phyloP scores from a whole-genome alignment of 768 basidiomycete species.

The Pulveroboletus frians region DNA sequence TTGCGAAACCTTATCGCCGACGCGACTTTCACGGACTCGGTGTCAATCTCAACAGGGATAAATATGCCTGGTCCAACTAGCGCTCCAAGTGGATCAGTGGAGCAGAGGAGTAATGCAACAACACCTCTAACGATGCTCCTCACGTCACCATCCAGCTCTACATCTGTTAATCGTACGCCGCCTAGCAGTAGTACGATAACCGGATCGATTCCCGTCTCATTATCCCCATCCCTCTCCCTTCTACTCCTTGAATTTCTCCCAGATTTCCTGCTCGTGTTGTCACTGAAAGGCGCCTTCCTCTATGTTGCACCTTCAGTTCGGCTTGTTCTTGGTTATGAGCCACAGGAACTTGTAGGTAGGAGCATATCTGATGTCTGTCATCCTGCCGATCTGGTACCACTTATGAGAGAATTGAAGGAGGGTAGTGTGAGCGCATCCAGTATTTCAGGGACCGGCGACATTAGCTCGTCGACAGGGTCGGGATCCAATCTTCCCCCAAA shows the following conservation, averaged over 20 bases:
- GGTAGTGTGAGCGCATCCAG: conserved; percentile 20
- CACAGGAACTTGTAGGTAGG: conserved; percentile 76
- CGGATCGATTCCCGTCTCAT: conserved; percentile 41
- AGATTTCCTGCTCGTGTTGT: conserved; percentile 88
- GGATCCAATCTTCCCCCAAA: conserved; percentile 34
- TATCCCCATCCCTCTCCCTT: conserved; percentile 31
- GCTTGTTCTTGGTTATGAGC: conserved; percentile 78
- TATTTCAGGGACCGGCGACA: conserved; percentile 15
- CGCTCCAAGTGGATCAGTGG: conserved; percentile 7
- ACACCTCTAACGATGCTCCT: conserved; percentile 20
- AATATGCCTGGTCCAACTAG: conserved; percentile 30
- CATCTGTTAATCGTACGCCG: conserved; percentile 14
- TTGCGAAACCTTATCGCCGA: conserved; percentile 47
- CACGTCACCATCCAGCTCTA: conserved; percentile 10
- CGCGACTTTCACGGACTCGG: conserved; percentile 42
- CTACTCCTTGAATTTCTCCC: conserved; percentile 57
- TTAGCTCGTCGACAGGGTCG: conserved; percentile 7
- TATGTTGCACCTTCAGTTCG: conserved; percentile 84
- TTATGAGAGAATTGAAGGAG: conserved; percentile 90
- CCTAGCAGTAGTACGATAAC: conserved; percentile 14
- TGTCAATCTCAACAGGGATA: conserved; percentile 40
- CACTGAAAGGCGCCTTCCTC: conserved; percentile 86
- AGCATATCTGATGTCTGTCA: conserved; percentile 80
- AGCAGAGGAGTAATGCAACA: conserved; percentile 8
- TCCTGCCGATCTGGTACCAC: conserved; percentile 82